These are phyloP conservation scores for Nicotiana knightiana DNA, from an alignment of 257 asterid genomes.

Conservation along the genomic window DNA sequence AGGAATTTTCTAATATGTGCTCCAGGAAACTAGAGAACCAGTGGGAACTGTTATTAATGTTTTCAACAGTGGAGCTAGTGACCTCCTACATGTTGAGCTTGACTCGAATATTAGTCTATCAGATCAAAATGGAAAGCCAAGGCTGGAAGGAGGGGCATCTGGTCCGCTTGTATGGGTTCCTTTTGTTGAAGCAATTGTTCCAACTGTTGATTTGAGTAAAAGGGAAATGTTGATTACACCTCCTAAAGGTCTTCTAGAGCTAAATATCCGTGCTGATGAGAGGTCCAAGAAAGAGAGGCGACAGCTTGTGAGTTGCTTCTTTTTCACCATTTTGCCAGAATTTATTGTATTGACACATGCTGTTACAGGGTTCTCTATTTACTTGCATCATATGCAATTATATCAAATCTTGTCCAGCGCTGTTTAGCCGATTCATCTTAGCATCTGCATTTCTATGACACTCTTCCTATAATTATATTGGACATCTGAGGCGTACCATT, in stretches of 20 bases:
- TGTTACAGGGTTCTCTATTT: not conserved
- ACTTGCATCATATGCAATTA: not conserved
- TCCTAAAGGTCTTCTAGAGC: constrained; percentile 88
- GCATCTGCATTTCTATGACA: not conserved
- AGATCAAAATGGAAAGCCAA: constrained; percentile 25
- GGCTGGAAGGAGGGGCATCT: constrained; percentile 35
- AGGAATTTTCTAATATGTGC: not conserved
- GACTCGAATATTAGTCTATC: constrained; percentile 27
- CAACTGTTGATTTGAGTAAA: constrained; percentile 58
- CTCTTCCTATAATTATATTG: not conserved
- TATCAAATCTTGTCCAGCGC: not conserved
- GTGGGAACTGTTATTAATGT: constrained; percentile 76
- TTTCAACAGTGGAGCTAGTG: constrained; percentile 86
- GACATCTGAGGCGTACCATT: not conserved
- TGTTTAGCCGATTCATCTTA: not conserved
- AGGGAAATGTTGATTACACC: constrained; percentile 92
- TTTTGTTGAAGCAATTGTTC: constrained; percentile 90
- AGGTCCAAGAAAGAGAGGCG: constrained; percentile 98
- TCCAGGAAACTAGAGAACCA: constrained; percentile 65
- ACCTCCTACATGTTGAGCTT: constrained; percentile 76
- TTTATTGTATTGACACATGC: not conserved
- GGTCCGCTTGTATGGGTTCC: constrained; percentile 88
- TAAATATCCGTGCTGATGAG: constrained; percentile 71
- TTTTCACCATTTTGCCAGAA: not conserved
- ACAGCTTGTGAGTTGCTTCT: constrained; percentile 61